Percentiles rank a stretch among this genome's conserved stretches.
Evolutionary conservation across 495 filamentous ascomycete species (phyloP).

Genomic region (Amniculicola lignicola): DNA sequence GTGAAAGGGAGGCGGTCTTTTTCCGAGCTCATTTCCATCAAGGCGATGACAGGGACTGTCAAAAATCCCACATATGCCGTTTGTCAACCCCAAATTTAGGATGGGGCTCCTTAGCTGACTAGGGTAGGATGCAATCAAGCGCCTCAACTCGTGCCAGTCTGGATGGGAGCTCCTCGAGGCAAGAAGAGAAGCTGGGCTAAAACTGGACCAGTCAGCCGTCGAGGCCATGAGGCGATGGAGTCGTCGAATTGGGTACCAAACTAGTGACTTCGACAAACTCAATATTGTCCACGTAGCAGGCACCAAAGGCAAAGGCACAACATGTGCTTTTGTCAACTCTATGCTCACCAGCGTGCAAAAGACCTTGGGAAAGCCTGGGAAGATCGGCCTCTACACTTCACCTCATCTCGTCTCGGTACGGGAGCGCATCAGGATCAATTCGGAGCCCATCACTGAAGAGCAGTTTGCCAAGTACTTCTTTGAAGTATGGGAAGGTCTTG

Average conservation of each 20-base stretch:
- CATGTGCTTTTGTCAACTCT: slow-evolving; percentile 47
- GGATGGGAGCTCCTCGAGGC: not conserved
- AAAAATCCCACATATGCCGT: not conserved
- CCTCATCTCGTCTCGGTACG: slow-evolving; percentile 25
- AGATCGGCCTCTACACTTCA: slow-evolving; percentile 35
- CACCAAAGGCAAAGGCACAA: slow-evolving; percentile 55
- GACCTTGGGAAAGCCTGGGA: slow-evolving; percentile 28
- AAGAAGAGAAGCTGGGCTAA: not conserved
- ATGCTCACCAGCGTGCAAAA: slow-evolving; percentile 40
- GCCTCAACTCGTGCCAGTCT: not conserved
- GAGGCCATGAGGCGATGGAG: not conserved
- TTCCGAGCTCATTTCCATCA: too few species aligned
- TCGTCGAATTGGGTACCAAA: not conserved
- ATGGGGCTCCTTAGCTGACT: not conserved
- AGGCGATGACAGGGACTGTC: not conserved
- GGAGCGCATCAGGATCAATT: slow-evolving; percentile 36
- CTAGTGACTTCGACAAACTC: slow-evolving; percentile 22
- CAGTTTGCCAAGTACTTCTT: slow-evolving; percentile 33
- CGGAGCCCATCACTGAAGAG: slow-evolving; percentile 16
- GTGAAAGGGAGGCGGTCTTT: too few species aligned
- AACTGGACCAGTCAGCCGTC: not conserved
- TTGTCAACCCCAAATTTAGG: not conserved
- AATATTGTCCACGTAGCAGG: slow-evolving; percentile 51
- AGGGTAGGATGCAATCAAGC: not conserved
- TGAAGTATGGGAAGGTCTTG: slow-evolving; percentile 27